Percentiles rank a stretch among this genome's conserved stretches.
Evolutionary conservation across 192 early-diverging fungal species (phyloP).

Genomic region (Dissophora globulifera): DNA sequence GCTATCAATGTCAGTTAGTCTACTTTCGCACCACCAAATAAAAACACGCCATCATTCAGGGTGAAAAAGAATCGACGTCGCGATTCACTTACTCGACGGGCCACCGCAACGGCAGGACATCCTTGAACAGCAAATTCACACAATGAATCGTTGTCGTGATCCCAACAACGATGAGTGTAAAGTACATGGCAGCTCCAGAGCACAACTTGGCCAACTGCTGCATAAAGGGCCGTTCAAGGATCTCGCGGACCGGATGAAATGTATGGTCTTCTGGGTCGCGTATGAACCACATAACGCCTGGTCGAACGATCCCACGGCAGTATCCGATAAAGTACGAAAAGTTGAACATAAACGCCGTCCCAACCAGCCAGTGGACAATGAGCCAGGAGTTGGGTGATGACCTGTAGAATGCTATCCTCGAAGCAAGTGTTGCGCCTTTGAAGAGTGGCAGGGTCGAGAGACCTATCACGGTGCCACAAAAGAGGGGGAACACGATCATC

Average conservation of each 20-base stretch:
- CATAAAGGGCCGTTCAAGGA: slow-evolving; percentile 79
- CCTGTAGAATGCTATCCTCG: slow-evolving; percentile 68
- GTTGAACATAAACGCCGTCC: slow-evolving; percentile 93
- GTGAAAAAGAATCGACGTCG: not conserved
- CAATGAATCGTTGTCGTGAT: slow-evolving; percentile 65
- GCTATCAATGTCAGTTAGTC: slow-evolving; percentile 36
- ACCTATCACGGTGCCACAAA: slow-evolving; percentile 88
- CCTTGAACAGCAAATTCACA: slow-evolving; percentile 39
- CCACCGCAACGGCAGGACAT: slow-evolving; percentile 71
- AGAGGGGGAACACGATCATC: slow-evolving; percentile 84
- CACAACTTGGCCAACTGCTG: slow-evolving; percentile 86
- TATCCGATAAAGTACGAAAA: slow-evolving; percentile 87
- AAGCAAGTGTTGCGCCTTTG: slow-evolving; percentile 60
- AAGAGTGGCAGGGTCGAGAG: slow-evolving; percentile 83
- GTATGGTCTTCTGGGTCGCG: slow-evolving; percentile 95
- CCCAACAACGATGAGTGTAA: slow-evolving; percentile 74
- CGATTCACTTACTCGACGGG: slow-evolving; percentile 67
- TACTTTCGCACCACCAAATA: not conserved
- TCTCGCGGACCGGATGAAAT: slow-evolving; percentile 94
- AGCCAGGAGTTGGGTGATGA: slow-evolving; percentile 67
- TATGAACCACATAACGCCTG: slow-evolving; percentile 98
- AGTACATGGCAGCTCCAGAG: slow-evolving; percentile 85
- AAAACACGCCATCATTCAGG: not conserved
- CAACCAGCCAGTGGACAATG: slow-evolving; percentile 90
- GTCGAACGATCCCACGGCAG: slow-evolving; percentile 87